Evolutionary conservation across 441 rosid genomes (phyloP).

Genomic region (Gossypium gossypioides): DNA sequence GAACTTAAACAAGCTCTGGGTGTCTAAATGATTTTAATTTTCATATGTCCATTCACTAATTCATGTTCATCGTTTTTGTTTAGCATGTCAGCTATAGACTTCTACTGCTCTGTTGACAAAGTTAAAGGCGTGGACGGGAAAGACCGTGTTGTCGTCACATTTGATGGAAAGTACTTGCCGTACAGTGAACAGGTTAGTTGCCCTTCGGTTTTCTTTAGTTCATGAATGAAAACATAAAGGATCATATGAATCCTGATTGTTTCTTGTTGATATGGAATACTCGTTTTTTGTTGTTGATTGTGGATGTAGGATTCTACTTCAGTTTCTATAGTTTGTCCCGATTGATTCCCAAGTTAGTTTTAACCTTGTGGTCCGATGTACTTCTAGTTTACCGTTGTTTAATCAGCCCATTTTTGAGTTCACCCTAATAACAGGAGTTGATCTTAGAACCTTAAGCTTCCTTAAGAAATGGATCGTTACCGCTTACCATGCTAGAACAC

Average conservation of each 20-base stretch:
- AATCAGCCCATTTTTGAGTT: background rate
- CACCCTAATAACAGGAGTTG: background rate
- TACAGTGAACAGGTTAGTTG: slow-evolving; percentile 65
- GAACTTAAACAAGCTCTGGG: background rate
- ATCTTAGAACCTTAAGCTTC: background rate
- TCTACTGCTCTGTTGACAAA: slow-evolving; percentile 89
- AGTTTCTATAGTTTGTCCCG: background rate
- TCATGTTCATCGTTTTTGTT: slow-evolving; percentile 2
- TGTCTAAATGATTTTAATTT: background rate
- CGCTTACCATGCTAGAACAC: background rate
- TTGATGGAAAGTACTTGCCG: slow-evolving; percentile 85
- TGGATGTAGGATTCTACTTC: background rate
- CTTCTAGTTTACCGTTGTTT: background rate
- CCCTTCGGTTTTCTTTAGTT: background rate
- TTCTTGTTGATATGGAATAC: background rate
- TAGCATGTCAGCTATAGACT: slow-evolving; percentile 94
- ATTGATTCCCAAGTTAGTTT: background rate
- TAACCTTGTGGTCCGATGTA: background rate
- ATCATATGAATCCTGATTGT: background rate
- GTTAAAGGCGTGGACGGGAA: slow-evolving; percentile 76
- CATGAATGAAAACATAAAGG: background rate
- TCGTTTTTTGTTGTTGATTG: background rate
- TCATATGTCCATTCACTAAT: background rate
- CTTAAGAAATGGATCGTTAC: background rate
- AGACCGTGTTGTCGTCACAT: slow-evolving; percentile 66